A percentile compares a stretch with the other conserved stretches of the same genome.
These are phyloP conservation scores for Colletotrichum paranaense DNA, from an alignment of 2,329 filamentous ascomycete genomes.

Conservation along the genomic window DNA sequence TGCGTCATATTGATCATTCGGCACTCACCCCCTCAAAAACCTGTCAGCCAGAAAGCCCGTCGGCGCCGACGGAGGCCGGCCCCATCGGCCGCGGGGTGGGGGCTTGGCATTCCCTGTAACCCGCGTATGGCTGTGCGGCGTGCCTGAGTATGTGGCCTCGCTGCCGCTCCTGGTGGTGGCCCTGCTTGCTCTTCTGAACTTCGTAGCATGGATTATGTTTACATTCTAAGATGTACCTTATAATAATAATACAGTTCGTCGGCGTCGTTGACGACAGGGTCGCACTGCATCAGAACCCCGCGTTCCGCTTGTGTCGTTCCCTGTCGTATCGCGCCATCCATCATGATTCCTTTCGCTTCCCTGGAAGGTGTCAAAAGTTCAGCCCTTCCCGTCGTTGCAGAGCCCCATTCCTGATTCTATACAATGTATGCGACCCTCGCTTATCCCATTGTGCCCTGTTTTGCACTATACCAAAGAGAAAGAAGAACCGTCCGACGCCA, in stretches of 20 bases:
- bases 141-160: background rate
- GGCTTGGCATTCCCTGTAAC: background rate
- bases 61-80: background rate
- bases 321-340: slow-evolving; percentile 34
- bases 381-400: slow-evolving; percentile 17
- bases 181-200: background rate
- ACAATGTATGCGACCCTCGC: background rate
- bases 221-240: background rate
- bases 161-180: background rate
- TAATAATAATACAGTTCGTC: slow-evolving; percentile 15
- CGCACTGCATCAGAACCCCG: background rate
- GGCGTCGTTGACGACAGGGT: background rate
- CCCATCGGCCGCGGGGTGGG: background rate
- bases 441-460: background rate
- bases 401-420: slow-evolving; percentile 9
- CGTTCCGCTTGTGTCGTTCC: background rate
- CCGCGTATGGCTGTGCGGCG: slow-evolving; percentile 1
- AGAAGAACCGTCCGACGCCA: slow-evolving; percentile 9
- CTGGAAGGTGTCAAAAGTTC: background rate
- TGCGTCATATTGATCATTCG: slow-evolving; percentile 15
- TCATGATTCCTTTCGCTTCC: slow-evolving; percentile 1
- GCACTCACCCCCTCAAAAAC: background rate
- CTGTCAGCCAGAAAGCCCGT: background rate
- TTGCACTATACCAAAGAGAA: background rate
- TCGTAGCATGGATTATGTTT: background rate